These are phyloP conservation scores for Bidens hawaiensis DNA, from an alignment of 140 eudicot species.

Conservation along the genomic window DNA sequence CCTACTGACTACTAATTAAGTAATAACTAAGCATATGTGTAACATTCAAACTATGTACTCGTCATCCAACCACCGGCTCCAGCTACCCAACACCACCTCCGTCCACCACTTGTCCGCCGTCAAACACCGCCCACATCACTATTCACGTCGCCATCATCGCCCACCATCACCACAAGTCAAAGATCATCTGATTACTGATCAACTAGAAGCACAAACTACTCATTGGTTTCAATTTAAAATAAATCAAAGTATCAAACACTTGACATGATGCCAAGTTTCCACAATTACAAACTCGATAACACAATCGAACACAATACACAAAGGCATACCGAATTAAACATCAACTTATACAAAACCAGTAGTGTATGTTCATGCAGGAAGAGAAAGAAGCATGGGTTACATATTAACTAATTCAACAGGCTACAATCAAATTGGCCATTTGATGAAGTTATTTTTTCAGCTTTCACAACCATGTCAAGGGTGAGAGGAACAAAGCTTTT, in stretches of 20 bases:
- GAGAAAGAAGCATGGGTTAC: constrained; percentile 10
- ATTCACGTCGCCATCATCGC: too few species aligned
- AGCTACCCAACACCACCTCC: too few species aligned
- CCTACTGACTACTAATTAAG: too few species aligned
- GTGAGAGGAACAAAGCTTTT: constrained; percentile 84
- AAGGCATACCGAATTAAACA: not conserved
- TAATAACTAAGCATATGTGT: too few species aligned
- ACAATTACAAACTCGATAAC: not conserved
- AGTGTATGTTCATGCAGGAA: not conserved
- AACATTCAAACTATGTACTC: too few species aligned
- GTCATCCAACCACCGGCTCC: too few species aligned
- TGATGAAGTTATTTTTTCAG: constrained; percentile 50
- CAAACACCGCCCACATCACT: too few species aligned
- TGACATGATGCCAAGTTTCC: too few species aligned
- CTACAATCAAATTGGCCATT: constrained; percentile 60
- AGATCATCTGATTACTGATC: too few species aligned
- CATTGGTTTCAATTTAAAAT: not conserved
- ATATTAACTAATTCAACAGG: constrained; percentile 35
- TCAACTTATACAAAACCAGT: not conserved
- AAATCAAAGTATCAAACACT: not conserved
- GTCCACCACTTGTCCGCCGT: too few species aligned
- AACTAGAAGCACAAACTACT: not conserved
- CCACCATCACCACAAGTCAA: too few species aligned
- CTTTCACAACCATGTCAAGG: constrained; percentile 54
- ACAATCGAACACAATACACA: not conserved